Base-by-base conservation (phyloP, 2,329 filamentous ascomycete genomes). In the Byssothecium circinans region DNA sequence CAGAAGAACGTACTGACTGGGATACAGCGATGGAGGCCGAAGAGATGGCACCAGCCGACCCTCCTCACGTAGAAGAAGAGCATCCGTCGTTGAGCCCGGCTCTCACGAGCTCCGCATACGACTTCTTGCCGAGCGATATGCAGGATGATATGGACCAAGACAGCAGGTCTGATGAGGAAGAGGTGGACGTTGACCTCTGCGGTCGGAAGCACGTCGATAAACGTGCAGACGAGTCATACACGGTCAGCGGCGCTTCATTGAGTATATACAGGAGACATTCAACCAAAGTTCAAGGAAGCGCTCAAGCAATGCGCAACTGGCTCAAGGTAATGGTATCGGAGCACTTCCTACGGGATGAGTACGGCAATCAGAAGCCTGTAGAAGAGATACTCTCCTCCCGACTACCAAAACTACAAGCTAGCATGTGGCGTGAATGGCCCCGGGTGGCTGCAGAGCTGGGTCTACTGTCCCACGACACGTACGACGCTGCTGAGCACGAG, bases 351-450 rank as follows among this genome's bases (percentile, higher is more conserved):
- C 39, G 33, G 11, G 43, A 53, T 37, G 46, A 47, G 12, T 38
- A 47, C 23, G 50, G 50, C 4, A 25, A 33, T 12, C 3, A 23
- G 1, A 20, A 29, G 2, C 14, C 33, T 5, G 17, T 49, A 2
- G 22, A 35, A 18, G n/a, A 39, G 12, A 23, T 53, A 11, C 23
- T 35, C 14, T 41, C 29, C 2, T 22, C 22, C 4, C 22, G 44
- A 11, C 46, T 53, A 15, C 37, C 41, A 3, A 40, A 40, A 12
- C 45, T 47, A 8, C 50, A 53, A 43, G 47, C 47, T 1, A 47
- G 33, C 17, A 8, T 48, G 2, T 53, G 50, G 50, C 40, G 27
- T 2, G 47, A 50, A 19, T 19, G 42, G 14, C 50, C 50, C 10
- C 18, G 35, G 18, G 23, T 33, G 30, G 30, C 17, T 12, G 30